A percentile compares a stretch with the other conserved stretches of the same genome.
Evolutionary conservation across 1,284 basidiomycete genomes (phyloP).

Genomic region (Coniophora puteana): DNA sequence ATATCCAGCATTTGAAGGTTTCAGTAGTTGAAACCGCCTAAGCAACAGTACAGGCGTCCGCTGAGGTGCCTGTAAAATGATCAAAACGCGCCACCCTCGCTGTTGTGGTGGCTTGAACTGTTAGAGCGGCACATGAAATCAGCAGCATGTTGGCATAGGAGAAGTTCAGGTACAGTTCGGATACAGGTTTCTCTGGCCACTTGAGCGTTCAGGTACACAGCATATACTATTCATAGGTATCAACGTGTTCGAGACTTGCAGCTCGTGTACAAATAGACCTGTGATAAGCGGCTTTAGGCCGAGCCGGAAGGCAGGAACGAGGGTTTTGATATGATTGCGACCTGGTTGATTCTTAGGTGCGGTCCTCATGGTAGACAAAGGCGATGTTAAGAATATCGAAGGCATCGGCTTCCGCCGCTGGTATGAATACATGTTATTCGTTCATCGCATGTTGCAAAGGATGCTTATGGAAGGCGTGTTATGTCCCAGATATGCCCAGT

Average conservation of each 20-base stretch:
- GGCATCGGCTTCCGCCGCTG: no score
- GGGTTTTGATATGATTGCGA: constrained; percentile 17
- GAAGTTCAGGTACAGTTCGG: constrained; percentile 22
- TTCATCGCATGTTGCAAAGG: no score
- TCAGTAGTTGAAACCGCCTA: background rate
- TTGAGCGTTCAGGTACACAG: background rate
- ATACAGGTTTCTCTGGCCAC: constrained; percentile 1
- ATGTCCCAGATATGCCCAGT: no score
- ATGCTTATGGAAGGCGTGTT: no score
- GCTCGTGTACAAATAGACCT: constrained; percentile 22
- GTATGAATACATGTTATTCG: no score
- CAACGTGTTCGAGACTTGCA: constrained; percentile 23
- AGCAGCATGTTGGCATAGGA: constrained; percentile 23
- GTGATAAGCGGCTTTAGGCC: constrained; percentile 24
- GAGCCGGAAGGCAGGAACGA: constrained; percentile 13
- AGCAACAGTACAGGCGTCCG: constrained; percentile 21
- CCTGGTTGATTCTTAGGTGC: constrained; percentile 27
- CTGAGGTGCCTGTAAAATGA: constrained; percentile 26
- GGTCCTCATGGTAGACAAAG: no score
- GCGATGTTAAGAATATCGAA: no score
- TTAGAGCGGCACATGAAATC: constrained; percentile 17
- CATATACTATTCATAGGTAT: constrained; percentile 16
- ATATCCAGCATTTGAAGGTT: background rate
- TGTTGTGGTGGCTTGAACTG: constrained; percentile 16
- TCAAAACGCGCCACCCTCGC: constrained; percentile 27